Percentiles rank a stretch among this genome's conserved stretches.
phyloP scores from a whole-genome alignment of 768 basidiomycete genomes.

The Mycena capillaripes region DNA sequence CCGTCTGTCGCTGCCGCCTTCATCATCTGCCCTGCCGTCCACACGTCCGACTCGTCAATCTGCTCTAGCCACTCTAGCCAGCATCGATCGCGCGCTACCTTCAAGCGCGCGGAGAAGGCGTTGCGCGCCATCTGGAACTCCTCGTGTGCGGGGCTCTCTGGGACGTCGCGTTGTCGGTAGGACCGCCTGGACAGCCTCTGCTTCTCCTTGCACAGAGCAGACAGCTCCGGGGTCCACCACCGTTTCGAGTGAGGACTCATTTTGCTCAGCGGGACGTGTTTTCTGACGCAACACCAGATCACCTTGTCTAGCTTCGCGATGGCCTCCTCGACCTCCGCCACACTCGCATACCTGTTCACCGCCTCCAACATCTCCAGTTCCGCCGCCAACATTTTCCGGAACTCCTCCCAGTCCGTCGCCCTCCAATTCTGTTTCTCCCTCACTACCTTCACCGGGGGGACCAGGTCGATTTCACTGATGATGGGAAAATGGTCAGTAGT shows the following conservation, averaged over 20 bases:
- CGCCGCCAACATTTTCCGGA: not conserved
- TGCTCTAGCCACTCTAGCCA: not conserved
- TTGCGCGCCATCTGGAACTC: not conserved
- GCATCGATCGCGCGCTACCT: not conserved
- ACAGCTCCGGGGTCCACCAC: not conserved
- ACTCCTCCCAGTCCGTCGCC: not conserved
- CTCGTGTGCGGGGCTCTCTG: not conserved
- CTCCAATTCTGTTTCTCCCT: not conserved
- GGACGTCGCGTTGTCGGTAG: not conserved
- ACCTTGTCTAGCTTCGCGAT: not conserved
- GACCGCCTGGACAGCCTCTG: not conserved
- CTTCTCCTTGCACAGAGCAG: not conserved
- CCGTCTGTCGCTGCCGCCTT: not conserved
- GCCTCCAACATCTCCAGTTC: not conserved
- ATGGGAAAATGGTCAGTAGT: constrained; percentile 11
- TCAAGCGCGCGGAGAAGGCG: not conserved
- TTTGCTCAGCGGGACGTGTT: not conserved
- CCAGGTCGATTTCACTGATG: not conserved
- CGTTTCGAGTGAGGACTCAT: not conserved
- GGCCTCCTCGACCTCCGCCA: not conserved
- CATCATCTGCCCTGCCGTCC: not conserved
- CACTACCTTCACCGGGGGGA: not conserved
- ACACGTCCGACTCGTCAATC: not conserved
- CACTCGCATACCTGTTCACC: not conserved
- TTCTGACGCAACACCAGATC: not conserved